A percentile compares a stretch with the other conserved stretches of the same genome.
Evolutionary conservation across 2,329 filamentous ascomycete genomes (phyloP).

Genomic region (Phialophora expanda): DNA sequence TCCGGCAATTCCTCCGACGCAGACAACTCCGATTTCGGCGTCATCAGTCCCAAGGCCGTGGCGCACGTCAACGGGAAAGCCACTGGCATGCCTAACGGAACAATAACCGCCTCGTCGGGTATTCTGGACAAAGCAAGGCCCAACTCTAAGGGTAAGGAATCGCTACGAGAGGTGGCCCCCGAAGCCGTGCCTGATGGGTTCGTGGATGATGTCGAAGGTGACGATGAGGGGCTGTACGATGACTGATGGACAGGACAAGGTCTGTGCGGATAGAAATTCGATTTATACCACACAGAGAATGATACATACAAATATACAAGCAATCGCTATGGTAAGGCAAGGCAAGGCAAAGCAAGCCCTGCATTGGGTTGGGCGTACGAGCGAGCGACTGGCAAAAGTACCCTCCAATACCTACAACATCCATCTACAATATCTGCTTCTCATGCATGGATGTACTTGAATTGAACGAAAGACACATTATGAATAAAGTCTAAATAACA

Average conservation of each 20-base stretch:
- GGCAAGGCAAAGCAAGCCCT: no score
- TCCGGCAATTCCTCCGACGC: conserved; percentile 41
- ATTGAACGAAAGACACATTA: no score
- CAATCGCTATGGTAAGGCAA: no score
- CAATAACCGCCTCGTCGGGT: conserved; percentile 40
- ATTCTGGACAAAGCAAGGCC: conserved; percentile 44
- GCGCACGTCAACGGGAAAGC: conserved; percentile 42
- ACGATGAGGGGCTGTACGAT: conserved; percentile 36
- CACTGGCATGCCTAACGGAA: conserved; percentile 38
- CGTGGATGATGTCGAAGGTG: conserved; percentile 31
- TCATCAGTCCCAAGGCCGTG: conserved; percentile 29
- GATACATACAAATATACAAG: background rate
- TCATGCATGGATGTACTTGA: no score
- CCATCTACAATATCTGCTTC: no score
- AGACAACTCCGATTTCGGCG: conserved; percentile 43
- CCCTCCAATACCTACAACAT: no score
- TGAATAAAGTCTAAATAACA: no score
- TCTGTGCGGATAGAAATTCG: background rate
- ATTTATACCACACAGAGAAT: background rate
- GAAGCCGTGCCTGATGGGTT: conserved; percentile 42
- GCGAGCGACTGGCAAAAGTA: no score
- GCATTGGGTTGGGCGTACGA: no score
- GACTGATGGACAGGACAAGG: conserved; percentile 11
- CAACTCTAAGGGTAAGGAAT: conserved; percentile 44
- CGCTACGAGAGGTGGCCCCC: background rate